These are phyloP conservation scores for Linnemannia zychae DNA, from an alignment of 192 early-diverging fungal species.

Conservation along the genomic window DNA sequence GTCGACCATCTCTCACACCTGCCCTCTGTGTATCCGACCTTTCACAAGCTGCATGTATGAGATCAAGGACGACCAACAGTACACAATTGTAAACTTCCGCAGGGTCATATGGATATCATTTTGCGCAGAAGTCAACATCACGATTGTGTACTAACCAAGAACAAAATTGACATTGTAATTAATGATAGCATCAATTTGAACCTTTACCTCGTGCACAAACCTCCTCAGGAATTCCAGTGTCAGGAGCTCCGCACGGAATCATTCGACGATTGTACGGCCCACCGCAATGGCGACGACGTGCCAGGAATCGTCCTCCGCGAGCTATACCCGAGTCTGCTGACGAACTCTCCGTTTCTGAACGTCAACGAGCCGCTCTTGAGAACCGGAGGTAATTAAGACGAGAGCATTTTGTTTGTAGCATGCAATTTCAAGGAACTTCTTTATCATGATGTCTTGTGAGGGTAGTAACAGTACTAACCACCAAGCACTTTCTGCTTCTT, in stretches of 20 bases:
- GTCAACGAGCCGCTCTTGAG: conserved; percentile 26
- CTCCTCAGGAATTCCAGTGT: neutral
- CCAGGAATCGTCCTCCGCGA: neutral
- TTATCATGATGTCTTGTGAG: no score
- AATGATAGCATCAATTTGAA: conserved; percentile 27
- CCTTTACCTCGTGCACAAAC: neutral
- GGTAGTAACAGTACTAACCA: neutral
- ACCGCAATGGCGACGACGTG: conserved; percentile 21
- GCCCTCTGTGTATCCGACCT: conserved; percentile 27
- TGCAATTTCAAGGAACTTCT: neutral
- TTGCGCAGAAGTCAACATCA: neutral
- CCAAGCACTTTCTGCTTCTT: neutral
- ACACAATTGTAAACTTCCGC: conserved; percentile 9
- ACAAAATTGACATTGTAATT: neutral
- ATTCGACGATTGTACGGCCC: conserved; percentile 34
- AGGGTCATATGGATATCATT: neutral
- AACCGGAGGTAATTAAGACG: conserved; percentile 23
- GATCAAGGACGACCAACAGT: conserved; percentile 21
- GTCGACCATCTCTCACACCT: conserved; percentile 37
- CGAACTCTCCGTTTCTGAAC: conserved; percentile 14
- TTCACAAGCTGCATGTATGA: conserved; percentile 25
- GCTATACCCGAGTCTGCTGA: neutral
- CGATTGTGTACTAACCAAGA: neutral
- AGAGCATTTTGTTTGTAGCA: neutral
- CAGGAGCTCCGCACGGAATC: conserved; percentile 23